Percentiles rank a stretch among this genome's conserved stretches.
Evolutionary conservation across 2,329 filamentous ascomycete species (phyloP).

Genomic region (Exophiala mesophila): DNA sequence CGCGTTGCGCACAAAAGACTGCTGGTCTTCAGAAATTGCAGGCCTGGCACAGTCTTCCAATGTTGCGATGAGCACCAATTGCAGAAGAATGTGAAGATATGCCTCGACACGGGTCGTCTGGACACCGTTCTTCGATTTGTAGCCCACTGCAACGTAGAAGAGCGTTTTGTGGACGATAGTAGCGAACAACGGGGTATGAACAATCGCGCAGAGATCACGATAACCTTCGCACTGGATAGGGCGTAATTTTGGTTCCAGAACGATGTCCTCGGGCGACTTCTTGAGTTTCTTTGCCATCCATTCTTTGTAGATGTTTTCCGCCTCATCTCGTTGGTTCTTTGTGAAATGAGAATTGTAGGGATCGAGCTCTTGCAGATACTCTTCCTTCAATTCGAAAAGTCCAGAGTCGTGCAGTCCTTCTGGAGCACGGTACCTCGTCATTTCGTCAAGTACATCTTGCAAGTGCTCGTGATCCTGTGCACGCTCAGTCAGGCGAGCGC

Average conservation of each 20-base stretch:
- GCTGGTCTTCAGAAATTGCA: conserved; percentile 49
- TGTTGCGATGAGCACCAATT: conserved; percentile 79
- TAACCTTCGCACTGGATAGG: conserved; percentile 75
- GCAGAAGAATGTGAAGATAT: conserved; percentile 85
- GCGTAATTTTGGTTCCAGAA: conserved; percentile 82
- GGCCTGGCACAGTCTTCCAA: conserved; percentile 64
- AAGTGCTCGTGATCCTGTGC: conserved; percentile 87
- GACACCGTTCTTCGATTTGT: conserved; percentile 65
- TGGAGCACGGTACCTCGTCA: conserved; percentile 83
- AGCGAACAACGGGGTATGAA: conserved; percentile 75
- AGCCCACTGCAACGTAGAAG: conserved; percentile 69
- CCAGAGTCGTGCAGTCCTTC: conserved; percentile 90
- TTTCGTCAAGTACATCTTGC: conserved; percentile 74
- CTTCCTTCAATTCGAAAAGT: conserved; percentile 84
- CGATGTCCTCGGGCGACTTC: conserved; percentile 73
- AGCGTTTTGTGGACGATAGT: conserved; percentile 87
- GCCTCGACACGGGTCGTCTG: conserved; percentile 80
- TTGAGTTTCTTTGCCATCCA: conserved; percentile 84
- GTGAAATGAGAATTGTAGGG: conserved; percentile 95
- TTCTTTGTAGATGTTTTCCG: conserved; percentile 80
- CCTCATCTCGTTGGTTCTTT: conserved; percentile 94
- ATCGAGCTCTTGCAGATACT: conserved; percentile 83
- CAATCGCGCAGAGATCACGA: conserved; percentile 70
- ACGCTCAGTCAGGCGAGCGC: conserved; percentile 78
- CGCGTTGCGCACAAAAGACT: conserved; percentile 69